A percentile compares a stretch with the other conserved stretches of the same genome.
phyloP scores from a whole-genome alignment of 805 yeast species.

The Wickerhamiella dianesei region DNA sequence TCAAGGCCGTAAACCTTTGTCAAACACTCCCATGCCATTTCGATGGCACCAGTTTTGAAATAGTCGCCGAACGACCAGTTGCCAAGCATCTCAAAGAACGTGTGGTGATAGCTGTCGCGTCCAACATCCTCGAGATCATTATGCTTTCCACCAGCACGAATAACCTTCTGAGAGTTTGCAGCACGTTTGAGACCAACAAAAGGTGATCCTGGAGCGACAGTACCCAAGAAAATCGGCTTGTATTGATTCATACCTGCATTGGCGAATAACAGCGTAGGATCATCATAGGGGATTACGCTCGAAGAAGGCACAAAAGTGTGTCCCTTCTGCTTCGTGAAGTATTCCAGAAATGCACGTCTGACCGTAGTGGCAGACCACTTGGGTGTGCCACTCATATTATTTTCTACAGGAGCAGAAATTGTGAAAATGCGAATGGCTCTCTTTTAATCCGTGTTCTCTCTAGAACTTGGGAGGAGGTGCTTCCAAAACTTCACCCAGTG shows the following conservation, averaged over 20 bases:
- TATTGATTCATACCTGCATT: slow-evolving; percentile 99
- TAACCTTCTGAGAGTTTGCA: slow-evolving; percentile 92
- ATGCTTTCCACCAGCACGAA: slow-evolving; percentile 99
- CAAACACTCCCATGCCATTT: slow-evolving; percentile 80
- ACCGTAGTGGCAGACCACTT: slow-evolving; percentile 33
- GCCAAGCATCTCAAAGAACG: slow-evolving; percentile 98
- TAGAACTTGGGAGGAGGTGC: too few relatives aligned
- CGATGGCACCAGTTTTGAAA: slow-evolving; percentile 87
- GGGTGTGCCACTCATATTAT: slow-evolving; percentile 1
- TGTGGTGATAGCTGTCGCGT: slow-evolving; percentile 93
- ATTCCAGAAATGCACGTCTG: slow-evolving; percentile 76
- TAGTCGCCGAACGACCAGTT: slow-evolving; percentile 99
- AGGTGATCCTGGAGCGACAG: slow-evolving; percentile 89
- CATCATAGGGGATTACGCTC: slow-evolving; percentile 94
- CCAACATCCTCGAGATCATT: slow-evolving; percentile 96
- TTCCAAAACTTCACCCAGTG: too few relatives aligned
- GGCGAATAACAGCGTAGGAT: slow-evolving; percentile 90
- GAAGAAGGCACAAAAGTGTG: slow-evolving; percentile 87
- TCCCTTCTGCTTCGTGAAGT: slow-evolving; percentile 43
- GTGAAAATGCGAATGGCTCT: neutral
- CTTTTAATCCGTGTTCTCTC: neutral
- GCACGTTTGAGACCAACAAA: slow-evolving; percentile 78
- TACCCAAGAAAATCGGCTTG: slow-evolving; percentile 93
- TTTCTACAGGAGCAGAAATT: neutral
- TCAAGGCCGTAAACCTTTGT: slow-evolving; percentile 74